Base-by-base conservation (phyloP, 2,329 filamentous ascomycete species). In the Paraconiothyrium sp. region DNA sequence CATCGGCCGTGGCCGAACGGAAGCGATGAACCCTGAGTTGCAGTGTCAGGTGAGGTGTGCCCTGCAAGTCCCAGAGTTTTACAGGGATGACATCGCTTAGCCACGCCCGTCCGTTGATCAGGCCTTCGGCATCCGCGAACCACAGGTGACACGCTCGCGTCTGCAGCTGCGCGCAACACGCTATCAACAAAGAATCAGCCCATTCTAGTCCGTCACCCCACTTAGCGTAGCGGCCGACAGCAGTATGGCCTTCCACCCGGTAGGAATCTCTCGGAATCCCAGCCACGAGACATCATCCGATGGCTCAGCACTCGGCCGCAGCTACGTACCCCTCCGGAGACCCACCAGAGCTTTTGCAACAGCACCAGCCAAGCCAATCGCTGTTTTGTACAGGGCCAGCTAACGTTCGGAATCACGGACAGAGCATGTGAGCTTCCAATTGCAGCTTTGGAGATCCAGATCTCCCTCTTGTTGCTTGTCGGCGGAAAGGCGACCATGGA, bases 171-270 rank as follows among this genome's bases (percentile, higher is more conserved):
- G 47, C 30, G 61, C 54, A 47, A 49, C 48, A 60, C 49, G 39
- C 54, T 20, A 34, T 58, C 43, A 30, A 37, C 22, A n/a, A 27
- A 24, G 32, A 44, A 61, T 66, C 64, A 68, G 62, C 66, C 65
- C 67, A 67, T 57, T 44, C 41, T 49, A 51, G 50, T 56, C 63
- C 37, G 50, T 52, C 49, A 48, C 51, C 43, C 47, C 52, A 61
- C 54, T 20, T 56, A 14, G 39, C 16, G 52, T 46, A 34, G 44
- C 49, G 27, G n/a, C 51, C 20, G 51, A 43, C 27, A 24, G 49
- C 20, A 35, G 2, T n/a, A 43, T 44, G 69, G 65, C 71, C 72
- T 66, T 70, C 64, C 56, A 70, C 62, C 72, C 72, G 73, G 73
- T 61, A 64, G 50, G 57, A 55, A 49, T 30, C 43, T 22, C 11